phyloP scores from a whole-genome alignment of 106 monocot genomes.

The Alisma plantagoaquatica region DNA sequence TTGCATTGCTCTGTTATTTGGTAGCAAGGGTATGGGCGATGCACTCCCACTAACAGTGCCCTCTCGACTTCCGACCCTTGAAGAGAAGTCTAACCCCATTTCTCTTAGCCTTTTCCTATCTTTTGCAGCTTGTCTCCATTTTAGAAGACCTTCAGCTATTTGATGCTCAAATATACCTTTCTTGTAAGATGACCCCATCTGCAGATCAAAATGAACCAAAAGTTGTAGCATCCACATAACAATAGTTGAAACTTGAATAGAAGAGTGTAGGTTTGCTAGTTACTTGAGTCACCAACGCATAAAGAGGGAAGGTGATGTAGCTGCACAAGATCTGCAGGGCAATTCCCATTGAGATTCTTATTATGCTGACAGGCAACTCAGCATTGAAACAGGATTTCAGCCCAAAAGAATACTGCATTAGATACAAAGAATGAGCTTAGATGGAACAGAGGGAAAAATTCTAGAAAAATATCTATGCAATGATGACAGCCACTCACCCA shows the following conservation, averaged over 20 bases:
- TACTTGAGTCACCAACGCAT: slow-evolving; percentile 53
- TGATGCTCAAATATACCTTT: slow-evolving; percentile 38
- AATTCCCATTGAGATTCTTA: slow-evolving; percentile 27
- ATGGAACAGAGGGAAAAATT: neutral
- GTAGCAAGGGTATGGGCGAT: slow-evolving; percentile 29
- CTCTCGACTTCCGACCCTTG: slow-evolving; percentile 1
- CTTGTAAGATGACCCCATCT: slow-evolving; percentile 57
- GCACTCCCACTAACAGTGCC: slow-evolving; percentile 3
- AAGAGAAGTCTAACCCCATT: neutral
- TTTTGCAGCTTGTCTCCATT: slow-evolving; percentile 27
- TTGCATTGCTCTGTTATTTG: slow-evolving; percentile 7
- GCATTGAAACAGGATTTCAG: slow-evolving; percentile 38
- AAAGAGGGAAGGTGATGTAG: slow-evolving; percentile 56
- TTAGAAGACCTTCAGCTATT: slow-evolving; percentile 26
- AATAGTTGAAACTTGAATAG: neutral
- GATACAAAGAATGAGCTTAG: neutral
- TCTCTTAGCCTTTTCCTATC: slow-evolving; percentile 20
- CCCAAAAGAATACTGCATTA: slow-evolving; percentile 24
- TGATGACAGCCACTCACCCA: slow-evolving; percentile 16
- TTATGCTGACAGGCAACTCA: slow-evolving; percentile 16
- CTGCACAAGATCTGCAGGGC: slow-evolving; percentile 40
- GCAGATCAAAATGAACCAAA: neutral
- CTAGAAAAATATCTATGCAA: neutral
- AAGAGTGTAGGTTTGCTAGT: slow-evolving; percentile 1
- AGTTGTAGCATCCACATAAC: neutral